Base-by-base conservation (phyloP, 257 asterid genomes). In the Solanum chiquidenum region DNA sequence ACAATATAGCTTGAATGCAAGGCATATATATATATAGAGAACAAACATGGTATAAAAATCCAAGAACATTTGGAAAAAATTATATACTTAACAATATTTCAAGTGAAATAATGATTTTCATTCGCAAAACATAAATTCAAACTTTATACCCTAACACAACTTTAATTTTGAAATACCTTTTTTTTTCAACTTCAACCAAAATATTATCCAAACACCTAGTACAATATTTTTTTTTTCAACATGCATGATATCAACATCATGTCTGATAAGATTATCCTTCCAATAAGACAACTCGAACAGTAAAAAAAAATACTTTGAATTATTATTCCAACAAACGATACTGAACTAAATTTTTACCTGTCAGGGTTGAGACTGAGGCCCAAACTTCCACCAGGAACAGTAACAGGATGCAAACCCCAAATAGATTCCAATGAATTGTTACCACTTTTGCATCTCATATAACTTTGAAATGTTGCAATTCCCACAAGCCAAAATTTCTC, bases 371-470 rank as follows among this genome's bases (percentile, higher is more conserved):
- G 98, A 85, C 96, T 92, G 42, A 95, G 88, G 55, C 91, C 91
- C 93, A 94, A 90, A 89, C 89, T 89, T 55, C 93, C 92, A 55
- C 91, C 93, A 72, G 98, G 98, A 42, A 96, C 71, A 16, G 98
- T 95, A 64, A 94, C 86, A 31, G 98, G 98, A 82, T 94, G 93
- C 86, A 96, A 77, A 5, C 95, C 96, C 99, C 98, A 96, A 80
- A 94, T 73, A 33, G 88, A 84, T 90, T 96, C 96, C 29, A 96
- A 93, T 6, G 98, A 94, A 88, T 86, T 89, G 33, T 90, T 88
- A n/a, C 98, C 96, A 77, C 42, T 94, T 90, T 92, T 92, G 76
- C 98, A 94, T 86, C 89, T 95, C 92, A 91, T 92, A 75, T 90
- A 96, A 23, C 96, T 96, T 64, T 93, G 94, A 80, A 92, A 96